A percentile compares a stretch with the other conserved stretches of the same genome.
phyloP scores from a whole-genome alignment of 257 asterid genomes.

The Solanum sitiens region DNA sequence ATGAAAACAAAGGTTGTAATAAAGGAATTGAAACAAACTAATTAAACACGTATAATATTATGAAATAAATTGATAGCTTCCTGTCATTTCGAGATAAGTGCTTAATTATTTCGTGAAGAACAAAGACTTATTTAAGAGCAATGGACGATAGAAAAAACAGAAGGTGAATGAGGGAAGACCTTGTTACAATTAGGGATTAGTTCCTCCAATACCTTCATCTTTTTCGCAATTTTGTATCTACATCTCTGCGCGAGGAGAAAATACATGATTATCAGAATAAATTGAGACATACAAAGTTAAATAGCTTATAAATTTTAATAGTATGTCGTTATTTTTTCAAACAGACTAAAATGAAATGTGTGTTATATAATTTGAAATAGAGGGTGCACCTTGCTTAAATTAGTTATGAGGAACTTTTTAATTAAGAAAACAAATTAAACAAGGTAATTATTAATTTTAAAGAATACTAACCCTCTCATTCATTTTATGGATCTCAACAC shows the following conservation, averaged over 20 bases:
- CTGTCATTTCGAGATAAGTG: neutral
- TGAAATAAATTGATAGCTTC: neutral
- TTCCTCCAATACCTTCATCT: neutral
- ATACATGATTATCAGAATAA: too few relatives aligned
- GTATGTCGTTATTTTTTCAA: neutral
- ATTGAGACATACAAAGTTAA: neutral
- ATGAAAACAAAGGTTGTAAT: accelerated
- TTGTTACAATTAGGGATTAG: neutral
- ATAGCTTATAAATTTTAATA: neutral
- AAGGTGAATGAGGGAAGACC: neutral
- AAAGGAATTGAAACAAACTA: neutral
- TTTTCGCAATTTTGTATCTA: neutral
- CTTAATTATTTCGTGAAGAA: neutral
- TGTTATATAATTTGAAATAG: neutral
- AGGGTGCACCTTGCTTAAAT: neutral
- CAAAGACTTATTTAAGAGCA: neutral
- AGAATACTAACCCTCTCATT: neutral
- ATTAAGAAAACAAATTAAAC: neutral
- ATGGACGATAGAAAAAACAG: neutral
- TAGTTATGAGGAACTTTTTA: neutral
- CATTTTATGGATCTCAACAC: neutral
- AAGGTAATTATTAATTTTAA: neutral
- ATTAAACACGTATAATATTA: neutral
- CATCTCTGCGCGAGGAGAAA: neutral
- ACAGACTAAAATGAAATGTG: neutral